Conservation (phyloP, 768 basidiomycete species). For the Agaricus blazei region DNA sequence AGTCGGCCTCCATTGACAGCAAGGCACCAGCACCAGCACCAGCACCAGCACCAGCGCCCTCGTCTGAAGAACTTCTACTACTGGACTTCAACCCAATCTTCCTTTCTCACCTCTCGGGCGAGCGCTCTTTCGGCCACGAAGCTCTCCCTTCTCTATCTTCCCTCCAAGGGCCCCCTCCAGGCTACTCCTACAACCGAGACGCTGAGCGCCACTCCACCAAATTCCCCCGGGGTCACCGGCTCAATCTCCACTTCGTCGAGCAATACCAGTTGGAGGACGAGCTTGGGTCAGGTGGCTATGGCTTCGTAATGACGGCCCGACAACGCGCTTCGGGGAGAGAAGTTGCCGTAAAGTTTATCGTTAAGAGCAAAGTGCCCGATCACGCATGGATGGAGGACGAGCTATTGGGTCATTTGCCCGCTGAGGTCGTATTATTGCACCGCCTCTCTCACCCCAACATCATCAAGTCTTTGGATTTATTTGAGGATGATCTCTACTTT, state of each 20-base stretch:
- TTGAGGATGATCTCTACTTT: constrained; percentile 79
- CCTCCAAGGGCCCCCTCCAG: neutral
- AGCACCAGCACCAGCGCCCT: neutral
- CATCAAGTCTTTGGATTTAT: constrained; percentile 78
- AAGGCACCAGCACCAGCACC: neutral
- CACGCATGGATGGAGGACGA: constrained; percentile 63
- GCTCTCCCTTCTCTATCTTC: constrained; percentile 2
- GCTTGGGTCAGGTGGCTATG: constrained; percentile 89
- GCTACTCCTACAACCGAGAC: constrained; percentile 22
- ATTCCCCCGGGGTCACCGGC: constrained; percentile 57
- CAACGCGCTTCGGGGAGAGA: constrained; percentile 56
- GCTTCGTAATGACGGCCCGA: constrained; percentile 87
- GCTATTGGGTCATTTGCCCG: constrained; percentile 59
- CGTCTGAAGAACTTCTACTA: neutral
- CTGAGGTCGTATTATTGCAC: constrained; percentile 75
- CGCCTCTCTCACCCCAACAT: constrained; percentile 76
- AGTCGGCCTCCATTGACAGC: neutral
- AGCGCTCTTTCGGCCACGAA: constrained; percentile 1
- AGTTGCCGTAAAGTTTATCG: constrained; percentile 94
- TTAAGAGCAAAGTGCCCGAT: constrained; percentile 66
- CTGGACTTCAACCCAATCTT: neutral
- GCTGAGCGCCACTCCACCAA: constrained; percentile 30
- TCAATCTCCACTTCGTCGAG: constrained; percentile 56
- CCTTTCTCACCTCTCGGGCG: constrained; percentile 1
- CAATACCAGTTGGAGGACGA: constrained; percentile 65